Percentiles rank a stretch among this genome's conserved stretches.
Evolutionary conservation across 768 basidiomycete species (phyloP).

Genomic region (Lentinus brumalis): DNA sequence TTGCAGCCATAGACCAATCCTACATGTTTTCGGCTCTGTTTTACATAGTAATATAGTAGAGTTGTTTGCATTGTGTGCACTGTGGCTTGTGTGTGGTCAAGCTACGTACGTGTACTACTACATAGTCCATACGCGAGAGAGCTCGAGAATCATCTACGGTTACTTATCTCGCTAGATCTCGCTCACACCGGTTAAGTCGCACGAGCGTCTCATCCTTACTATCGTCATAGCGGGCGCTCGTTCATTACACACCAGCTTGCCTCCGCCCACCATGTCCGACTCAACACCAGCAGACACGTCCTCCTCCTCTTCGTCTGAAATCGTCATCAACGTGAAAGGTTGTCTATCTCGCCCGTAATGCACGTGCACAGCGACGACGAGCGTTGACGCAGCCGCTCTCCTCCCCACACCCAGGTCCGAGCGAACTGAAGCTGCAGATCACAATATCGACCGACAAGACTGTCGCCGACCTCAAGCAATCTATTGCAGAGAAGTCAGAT

Average conservation of each 20-base stretch:
- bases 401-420: slow-evolving; percentile 58
- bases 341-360: not conserved
- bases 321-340: slow-evolving; percentile 60
- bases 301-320: slow-evolving; percentile 26
- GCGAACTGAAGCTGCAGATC: slow-evolving; percentile 91
- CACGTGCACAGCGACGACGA: not conserved
- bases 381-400: not conserved
- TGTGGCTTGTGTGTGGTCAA: not conserved
- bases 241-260: not conserved
- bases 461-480: slow-evolving; percentile 87
- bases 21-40: not conserved
- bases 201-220: not conserved
- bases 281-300: slow-evolving; percentile 9
- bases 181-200: not conserved
- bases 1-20: not conserved
- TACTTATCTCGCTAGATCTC: not conserved
- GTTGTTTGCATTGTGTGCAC: no score
- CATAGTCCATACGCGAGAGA: not conserved
- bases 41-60: not conserved
- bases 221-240: not conserved
- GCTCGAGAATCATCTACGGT: slow-evolving; percentile 8
- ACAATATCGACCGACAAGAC: slow-evolving; percentile 80
- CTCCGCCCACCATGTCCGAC: slow-evolving; percentile 11
- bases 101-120: not conserved
- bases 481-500: slow-evolving; percentile 83